Percentiles rank a stretch among this genome's conserved stretches.
These are phyloP conservation scores for Sistotremastrum niveocremeum DNA, from an alignment of 768 basidiomycete genomes.

Conservation along the genomic window DNA sequence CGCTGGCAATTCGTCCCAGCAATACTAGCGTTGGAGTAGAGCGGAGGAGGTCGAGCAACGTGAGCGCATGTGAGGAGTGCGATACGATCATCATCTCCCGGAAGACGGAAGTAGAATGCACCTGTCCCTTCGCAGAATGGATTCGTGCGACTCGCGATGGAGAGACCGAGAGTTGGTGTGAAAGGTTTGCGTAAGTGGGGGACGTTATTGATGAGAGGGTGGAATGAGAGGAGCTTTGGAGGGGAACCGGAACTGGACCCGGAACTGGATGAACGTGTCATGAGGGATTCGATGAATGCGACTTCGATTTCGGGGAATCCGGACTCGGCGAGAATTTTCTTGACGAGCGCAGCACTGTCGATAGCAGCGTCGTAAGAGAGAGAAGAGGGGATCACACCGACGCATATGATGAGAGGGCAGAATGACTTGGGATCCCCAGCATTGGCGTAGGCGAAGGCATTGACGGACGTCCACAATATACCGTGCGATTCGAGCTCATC, in stretches of 20 bases:
- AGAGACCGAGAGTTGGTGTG: constrained; percentile 22
- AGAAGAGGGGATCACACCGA: constrained; percentile 20
- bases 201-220: constrained; percentile 13
- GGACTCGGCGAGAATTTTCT: constrained; percentile 14
- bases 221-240: constrained; percentile 17
- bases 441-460: constrained; percentile 19
- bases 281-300: constrained; percentile 19
- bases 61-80: constrained; percentile 21
- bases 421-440: constrained; percentile 11
- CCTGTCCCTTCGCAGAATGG: constrained; percentile 26
- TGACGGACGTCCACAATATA: constrained; percentile 19
- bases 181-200: constrained; percentile 19
- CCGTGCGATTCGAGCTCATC: constrained; percentile 13
- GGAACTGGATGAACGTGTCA: constrained; percentile 11
- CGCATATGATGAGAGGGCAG: constrained; percentile 15
- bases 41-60: constrained; percentile 21
- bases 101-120: constrained; percentile 18
- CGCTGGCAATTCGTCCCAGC: constrained; percentile 11
- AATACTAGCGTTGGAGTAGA: constrained; percentile 12
- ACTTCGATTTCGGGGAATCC: constrained; percentile 21
- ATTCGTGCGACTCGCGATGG: constrained; percentile 18
- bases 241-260: constrained; percentile 11
- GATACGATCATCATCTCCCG: constrained; percentile 13
- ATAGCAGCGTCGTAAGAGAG: constrained; percentile 16
- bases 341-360: constrained; percentile 13